Conservation (phyloP, 2,329 filamentous ascomycete genomes). For the Alternaria alternata region DNA sequence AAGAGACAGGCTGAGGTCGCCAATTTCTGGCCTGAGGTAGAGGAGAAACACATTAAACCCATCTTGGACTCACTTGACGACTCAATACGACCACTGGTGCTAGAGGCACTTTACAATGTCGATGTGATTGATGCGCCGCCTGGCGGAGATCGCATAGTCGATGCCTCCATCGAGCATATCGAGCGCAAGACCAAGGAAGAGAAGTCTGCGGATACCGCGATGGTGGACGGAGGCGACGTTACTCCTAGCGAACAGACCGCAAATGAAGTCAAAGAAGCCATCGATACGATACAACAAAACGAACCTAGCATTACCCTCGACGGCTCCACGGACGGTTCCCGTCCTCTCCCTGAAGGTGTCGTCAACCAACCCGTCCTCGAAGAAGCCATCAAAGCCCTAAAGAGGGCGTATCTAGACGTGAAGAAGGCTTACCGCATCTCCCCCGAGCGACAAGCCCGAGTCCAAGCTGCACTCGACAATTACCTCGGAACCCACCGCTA, state of each 20-base stretch:
- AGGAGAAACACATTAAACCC: conserved; percentile 81
- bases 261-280: conserved; percentile 34
- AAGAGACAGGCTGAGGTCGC: conserved; percentile 78
- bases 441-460: conserved; percentile 71
- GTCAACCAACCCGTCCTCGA: conserved; percentile 49
- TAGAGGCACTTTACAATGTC: conserved; percentile 65
- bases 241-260: conserved; percentile 9
- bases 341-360: conserved; percentile 35
- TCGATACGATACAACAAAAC: conserved; percentile 37
- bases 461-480: conserved; percentile 76
- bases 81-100: conserved; percentile 68
- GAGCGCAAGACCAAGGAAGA: conserved; percentile 23
- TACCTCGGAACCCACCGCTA: conserved; percentile 90
- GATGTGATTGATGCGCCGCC: conserved; percentile 40
- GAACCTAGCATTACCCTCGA: conserved; percentile 37
- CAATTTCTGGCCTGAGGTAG: conserved; percentile 82
- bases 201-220: conserved; percentile 17
- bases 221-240: conserved; percentile 15
- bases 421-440: conserved; percentile 87
- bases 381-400: conserved; percentile 65
- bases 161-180: conserved; percentile 29
- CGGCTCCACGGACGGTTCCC: conserved; percentile 40
- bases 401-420: conserved; percentile 80
- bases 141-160: conserved; percentile 45
- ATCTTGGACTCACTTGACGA: conserved; percentile 68